Conservation (phyloP, 1,284 basidiomycete genomes). For the Earliella scabrosa region DNA sequence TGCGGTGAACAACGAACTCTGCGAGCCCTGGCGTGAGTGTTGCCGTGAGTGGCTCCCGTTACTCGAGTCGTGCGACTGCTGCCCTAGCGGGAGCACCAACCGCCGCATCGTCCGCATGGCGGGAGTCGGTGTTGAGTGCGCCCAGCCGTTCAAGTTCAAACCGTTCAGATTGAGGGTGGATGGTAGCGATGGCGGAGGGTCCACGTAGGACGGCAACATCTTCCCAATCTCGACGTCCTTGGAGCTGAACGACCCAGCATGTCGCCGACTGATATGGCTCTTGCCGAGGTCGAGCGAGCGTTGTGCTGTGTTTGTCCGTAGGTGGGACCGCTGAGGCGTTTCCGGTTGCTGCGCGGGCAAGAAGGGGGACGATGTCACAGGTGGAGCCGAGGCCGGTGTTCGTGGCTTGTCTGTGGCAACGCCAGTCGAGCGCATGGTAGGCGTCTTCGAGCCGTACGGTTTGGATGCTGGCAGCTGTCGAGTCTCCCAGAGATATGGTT, state of each 20-base stretch:
- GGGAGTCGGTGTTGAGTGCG: conserved; percentile 38
- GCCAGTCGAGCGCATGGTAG: conserved; percentile 22
- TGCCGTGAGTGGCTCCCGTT: conserved; percentile 54
- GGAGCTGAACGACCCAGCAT: conserved; percentile 91
- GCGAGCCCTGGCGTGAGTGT: conserved; percentile 65
- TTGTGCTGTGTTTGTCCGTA: conserved; percentile 27
- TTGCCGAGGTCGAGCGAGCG: conserved; percentile 31
- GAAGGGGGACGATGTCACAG: conserved; percentile 27
- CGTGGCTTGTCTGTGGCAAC: conserved; percentile 17
- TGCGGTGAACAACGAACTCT: conserved; percentile 53
- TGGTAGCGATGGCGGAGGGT: conserved; percentile 28
- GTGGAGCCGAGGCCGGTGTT: conserved; percentile 32
- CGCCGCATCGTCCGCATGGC: conserved; percentile 49
- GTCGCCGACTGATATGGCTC: conserved; percentile 65
- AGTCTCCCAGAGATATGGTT: conserved; percentile 60
- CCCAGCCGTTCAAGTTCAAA: conserved; percentile 25
- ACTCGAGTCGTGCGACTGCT: conserved; percentile 18
- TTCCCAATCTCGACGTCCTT: conserved; percentile 92
- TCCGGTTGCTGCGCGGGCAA: conserved; percentile 24
- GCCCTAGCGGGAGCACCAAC: conserved; percentile 20
- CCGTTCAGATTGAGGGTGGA: background rate
- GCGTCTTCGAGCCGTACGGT: conserved; percentile 25
- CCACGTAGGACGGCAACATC: conserved; percentile 70
- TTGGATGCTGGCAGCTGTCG: conserved; percentile 39
- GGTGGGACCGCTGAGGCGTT: conserved; percentile 22